Evolutionary conservation across 768 basidiomycete species (phyloP), one percentile per base, ranked within the genome.

Genomic region (Boletus sensibilis): DNA sequence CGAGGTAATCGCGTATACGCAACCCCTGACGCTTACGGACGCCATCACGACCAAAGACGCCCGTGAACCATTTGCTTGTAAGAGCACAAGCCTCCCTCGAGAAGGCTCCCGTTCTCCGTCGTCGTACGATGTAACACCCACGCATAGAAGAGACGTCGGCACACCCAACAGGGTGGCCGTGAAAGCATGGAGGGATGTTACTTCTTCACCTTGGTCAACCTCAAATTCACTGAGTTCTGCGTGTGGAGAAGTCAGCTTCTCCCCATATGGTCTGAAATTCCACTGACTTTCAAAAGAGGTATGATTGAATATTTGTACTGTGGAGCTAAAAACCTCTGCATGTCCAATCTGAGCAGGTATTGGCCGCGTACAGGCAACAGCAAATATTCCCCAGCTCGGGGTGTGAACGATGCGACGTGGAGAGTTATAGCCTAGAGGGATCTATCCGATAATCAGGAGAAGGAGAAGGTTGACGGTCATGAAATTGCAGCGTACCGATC

Each of bases 341-440:
- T 83, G 80, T 5, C 82, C 85, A 34, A 85, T 60, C 50, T 85
- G 77, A 27, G 73, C 69, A 1, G 91, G 85, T 34, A 77, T 75
- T 0, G 75, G 73, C n/a, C 78, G 77, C 12, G 76, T 73, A 61
- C 83, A 89, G 0, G 81, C 82, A 8, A 95, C 82, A 1, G 83
- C 91, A 57, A 92, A 90, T 0, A 77, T 74, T 52, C 79, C 81
- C 51, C 79, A 70, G 4, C 65, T 65, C 0, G 80, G 75, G 50
- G 85, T 79, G 66, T 94, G 77, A 2, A 79, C 79, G 38, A 97
- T 83, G 35, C 81, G 76, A 6, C 80, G 79, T 2, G 94, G 94
- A 64, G 82, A 83, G 53, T 91, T 84, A 27, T 82, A 74, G 3
- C 91, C 92, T 11, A 94, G 73, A 25, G 83, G 78, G 29, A 92